phyloP scores from a whole-genome alignment of 2,329 filamentous ascomycete species.

The Alternaria sp. region DNA sequence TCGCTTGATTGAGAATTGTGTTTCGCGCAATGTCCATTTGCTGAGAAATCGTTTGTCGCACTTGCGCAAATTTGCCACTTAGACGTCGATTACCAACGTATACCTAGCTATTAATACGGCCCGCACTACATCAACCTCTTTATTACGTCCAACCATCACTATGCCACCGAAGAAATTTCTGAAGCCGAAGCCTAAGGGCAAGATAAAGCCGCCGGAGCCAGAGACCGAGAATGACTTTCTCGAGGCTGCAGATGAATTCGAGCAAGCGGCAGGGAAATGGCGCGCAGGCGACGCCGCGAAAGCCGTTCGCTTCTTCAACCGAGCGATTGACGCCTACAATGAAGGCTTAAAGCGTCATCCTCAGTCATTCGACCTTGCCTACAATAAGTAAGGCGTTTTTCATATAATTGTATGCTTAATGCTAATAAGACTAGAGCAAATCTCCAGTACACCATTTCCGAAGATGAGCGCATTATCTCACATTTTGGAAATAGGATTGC shows the following conservation, averaged over 20 bases:
- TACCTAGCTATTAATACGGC: background rate
- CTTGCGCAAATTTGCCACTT: slow-evolving; percentile 14
- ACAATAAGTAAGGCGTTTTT: slow-evolving; percentile 69
- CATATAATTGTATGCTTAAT: background rate
- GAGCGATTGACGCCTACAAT: slow-evolving; percentile 73
- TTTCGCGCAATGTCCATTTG: background rate
- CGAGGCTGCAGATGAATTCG: slow-evolving; percentile 72
- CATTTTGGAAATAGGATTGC: slow-evolving; percentile 65
- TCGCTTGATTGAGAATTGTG: background rate
- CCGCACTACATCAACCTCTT: slow-evolving; percentile 1
- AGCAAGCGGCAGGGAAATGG: slow-evolving; percentile 79
- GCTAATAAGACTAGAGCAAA: slow-evolving; percentile 63
- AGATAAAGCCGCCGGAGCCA: slow-evolving; percentile 57
- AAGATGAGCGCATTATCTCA: slow-evolving; percentile 69
- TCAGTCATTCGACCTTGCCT: slow-evolving; percentile 73
- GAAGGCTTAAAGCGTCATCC: slow-evolving; percentile 69
- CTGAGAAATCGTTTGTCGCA: slow-evolving; percentile 5
- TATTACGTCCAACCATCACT: background rate
- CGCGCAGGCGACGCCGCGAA: slow-evolving; percentile 75
- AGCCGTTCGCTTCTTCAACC: slow-evolving; percentile 67
- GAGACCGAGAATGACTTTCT: slow-evolving; percentile 74
- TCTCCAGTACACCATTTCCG: slow-evolving; percentile 74
- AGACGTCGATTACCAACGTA: background rate
- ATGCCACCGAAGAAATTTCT: slow-evolving; percentile 46
- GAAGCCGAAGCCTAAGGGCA: slow-evolving; percentile 43